These are phyloP conservation scores for Ophiostoma ulmi DNA, from an alignment of 2,329 filamentous ascomycete species.

Conservation along the genomic window DNA sequence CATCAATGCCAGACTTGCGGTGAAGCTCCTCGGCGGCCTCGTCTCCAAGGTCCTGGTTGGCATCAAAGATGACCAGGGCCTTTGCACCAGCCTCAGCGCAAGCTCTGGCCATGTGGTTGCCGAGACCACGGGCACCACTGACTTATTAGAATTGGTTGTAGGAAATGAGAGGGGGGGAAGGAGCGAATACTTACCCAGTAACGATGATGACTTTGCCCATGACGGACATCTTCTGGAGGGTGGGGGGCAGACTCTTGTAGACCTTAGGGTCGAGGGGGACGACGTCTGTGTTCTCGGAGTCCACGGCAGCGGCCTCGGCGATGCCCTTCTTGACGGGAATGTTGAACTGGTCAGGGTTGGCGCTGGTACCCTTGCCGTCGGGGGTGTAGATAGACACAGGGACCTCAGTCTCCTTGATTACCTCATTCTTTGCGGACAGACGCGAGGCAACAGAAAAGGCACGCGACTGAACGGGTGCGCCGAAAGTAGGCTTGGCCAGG, in stretches of 20 bases:
- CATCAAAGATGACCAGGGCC: conserved; percentile 69
- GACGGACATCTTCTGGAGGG: conserved; percentile 64
- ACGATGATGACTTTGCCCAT: conserved; percentile 66
- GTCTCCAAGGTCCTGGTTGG: conserved; percentile 70
- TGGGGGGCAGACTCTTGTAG: conserved; percentile 55
- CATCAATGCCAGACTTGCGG: conserved; percentile 65
- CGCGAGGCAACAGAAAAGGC: conserved; percentile 36
- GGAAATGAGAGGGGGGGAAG: not conserved
- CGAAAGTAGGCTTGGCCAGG: conserved; percentile 25
- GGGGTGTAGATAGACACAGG: conserved; percentile 52
- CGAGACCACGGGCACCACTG: conserved; percentile 69
- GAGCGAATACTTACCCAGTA: conserved; percentile 53
- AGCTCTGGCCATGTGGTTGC: conserved; percentile 73
- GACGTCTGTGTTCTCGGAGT: conserved; percentile 45
- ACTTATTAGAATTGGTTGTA: conserved; percentile 31
- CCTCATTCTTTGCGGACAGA: conserved; percentile 40
- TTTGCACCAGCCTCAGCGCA: conserved; percentile 71
- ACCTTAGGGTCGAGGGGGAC: conserved; percentile 50
- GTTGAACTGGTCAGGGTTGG: conserved; percentile 48
- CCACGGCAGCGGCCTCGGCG: conserved; percentile 29
- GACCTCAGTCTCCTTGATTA: conserved; percentile 53
- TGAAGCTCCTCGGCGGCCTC: conserved; percentile 64
- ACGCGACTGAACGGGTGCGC: conserved; percentile 29
- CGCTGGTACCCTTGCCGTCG: conserved; percentile 42
- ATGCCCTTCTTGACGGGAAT: conserved; percentile 44